phyloP scores from a whole-genome alignment of 2,329 filamentous ascomycete species.

The Nigrospora sphaerica region DNA sequence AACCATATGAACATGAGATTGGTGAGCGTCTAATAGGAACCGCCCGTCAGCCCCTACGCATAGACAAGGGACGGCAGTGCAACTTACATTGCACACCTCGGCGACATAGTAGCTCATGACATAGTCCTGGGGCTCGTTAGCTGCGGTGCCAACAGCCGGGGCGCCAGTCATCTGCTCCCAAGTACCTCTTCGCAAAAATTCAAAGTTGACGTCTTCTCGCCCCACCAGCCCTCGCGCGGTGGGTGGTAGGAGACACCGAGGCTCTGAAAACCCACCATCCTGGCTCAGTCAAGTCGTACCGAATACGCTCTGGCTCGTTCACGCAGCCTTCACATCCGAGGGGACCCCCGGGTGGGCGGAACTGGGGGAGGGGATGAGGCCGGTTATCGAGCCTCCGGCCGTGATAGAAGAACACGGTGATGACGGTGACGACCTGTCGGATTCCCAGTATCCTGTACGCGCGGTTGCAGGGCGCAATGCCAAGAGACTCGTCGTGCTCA shows the following conservation, averaged over 20 bases:
- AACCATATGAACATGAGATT: slow-evolving; percentile 78
- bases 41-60: slow-evolving; percentile 4
- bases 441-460: too few species aligned
- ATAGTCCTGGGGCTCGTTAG: slow-evolving; percentile 35
- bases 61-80: not conserved
- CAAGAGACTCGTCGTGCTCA: too few species aligned
- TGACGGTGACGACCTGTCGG: too few species aligned
- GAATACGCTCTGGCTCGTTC: not conserved
- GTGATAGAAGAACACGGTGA: too few species aligned
- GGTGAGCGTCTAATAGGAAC: slow-evolving; percentile 57
- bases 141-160: too few species aligned
- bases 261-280: not conserved
- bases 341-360: too few species aligned
- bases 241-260: slow-evolving; percentile 22
- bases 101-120: slow-evolving; percentile 69
- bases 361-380: too few species aligned
- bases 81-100: slow-evolving; percentile 60
- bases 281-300: not conserved
- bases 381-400: too few species aligned
- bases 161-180: slow-evolving; percentile 1
- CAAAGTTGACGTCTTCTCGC: slow-evolving; percentile 62
- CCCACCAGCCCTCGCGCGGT: slow-evolving; percentile 51
- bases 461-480: too few species aligned
- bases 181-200: slow-evolving; percentile 75
- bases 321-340: not conserved